Conservation (phyloP, 1,284 basidiomycete species). For the Porogramme epimiltina region DNA sequence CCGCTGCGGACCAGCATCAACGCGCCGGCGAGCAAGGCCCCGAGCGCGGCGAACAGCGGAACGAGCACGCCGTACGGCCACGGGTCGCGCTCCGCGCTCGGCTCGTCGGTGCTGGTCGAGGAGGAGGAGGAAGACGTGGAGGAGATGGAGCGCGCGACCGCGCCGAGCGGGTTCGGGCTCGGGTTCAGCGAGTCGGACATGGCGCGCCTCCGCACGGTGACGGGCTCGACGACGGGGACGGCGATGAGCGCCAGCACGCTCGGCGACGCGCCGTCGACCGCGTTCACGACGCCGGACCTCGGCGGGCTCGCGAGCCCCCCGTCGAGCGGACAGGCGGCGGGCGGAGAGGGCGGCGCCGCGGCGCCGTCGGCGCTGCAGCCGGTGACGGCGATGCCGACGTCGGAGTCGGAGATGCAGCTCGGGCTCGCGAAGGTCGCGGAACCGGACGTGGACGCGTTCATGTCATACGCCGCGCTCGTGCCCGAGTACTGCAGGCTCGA, state of each 20-base stretch:
- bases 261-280: constrained; percentile 47
- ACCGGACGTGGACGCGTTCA: constrained; percentile 78
- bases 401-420: constrained; percentile 69
- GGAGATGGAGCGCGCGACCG: constrained; percentile 46
- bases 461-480: constrained; percentile 82
- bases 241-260: constrained; percentile 36
- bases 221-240: constrained; percentile 53
- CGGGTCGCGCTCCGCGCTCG: constrained; percentile 52
- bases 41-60: constrained; percentile 50
- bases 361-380: constrained; percentile 61
- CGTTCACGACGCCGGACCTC: constrained; percentile 67
- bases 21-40: constrained; percentile 32
- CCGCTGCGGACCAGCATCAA: constrained; percentile 61
- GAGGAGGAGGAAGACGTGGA: constrained; percentile 75
- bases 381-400: constrained; percentile 67
- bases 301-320: constrained; percentile 30
- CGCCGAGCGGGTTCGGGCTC: constrained; percentile 24
- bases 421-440: constrained; percentile 81
- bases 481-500: constrained; percentile 79
- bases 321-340: constrained; percentile 7
- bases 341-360: constrained; percentile 21
- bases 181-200: constrained; percentile 37
- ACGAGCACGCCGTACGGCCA: constrained; percentile 63
- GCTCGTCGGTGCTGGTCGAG: constrained; percentile 63
- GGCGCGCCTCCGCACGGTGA: constrained; percentile 44